A percentile compares a stretch with the other conserved stretches of the same genome.
Evolutionary conservation across 2,329 filamentous ascomycete species (phyloP).

Genomic region (Venturia effusa): DNA sequence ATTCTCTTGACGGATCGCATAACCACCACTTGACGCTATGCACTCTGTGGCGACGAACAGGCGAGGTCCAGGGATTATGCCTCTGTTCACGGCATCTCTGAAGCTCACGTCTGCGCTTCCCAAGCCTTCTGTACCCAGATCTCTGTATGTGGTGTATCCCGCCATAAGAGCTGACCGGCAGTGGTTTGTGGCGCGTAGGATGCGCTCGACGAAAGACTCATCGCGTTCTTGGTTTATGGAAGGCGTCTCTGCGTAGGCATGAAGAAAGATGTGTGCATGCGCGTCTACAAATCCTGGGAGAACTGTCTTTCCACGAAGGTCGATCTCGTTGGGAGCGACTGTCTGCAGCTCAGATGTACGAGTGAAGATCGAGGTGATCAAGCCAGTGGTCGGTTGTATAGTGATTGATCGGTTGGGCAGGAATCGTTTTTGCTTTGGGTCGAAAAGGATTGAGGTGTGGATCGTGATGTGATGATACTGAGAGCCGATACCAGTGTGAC

Average conservation of each 20-base stretch:
- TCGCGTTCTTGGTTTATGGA: slow-evolving; percentile 43
- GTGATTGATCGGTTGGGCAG: slow-evolving; percentile 32
- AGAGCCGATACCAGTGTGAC: background rate
- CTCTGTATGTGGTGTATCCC: slow-evolving; percentile 41
- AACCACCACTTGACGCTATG: slow-evolving; percentile 40
- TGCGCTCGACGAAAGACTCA: slow-evolving; percentile 46
- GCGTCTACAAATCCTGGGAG: slow-evolving; percentile 48
- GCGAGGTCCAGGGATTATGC: slow-evolving; percentile 42
- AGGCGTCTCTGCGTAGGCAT: slow-evolving; percentile 29
- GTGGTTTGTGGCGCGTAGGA: slow-evolving; percentile 44
- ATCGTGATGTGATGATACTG: slow-evolving; percentile 16
- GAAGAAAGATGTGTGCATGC: slow-evolving; percentile 46
- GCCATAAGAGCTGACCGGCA: slow-evolving; percentile 42
- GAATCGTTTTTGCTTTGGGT: slow-evolving; percentile 33
- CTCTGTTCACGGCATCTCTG: slow-evolving; percentile 44
- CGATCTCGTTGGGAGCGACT: slow-evolving; percentile 45
- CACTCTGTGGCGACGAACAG: slow-evolving; percentile 45
- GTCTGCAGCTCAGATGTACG: slow-evolving; percentile 40
- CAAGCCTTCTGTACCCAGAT: slow-evolving; percentile 34
- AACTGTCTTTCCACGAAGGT: slow-evolving; percentile 40
- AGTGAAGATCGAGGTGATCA: slow-evolving; percentile 28
- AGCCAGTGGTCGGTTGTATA: slow-evolving; percentile 29
- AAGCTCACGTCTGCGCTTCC: slow-evolving; percentile 40
- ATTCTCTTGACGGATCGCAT: slow-evolving; percentile 40
- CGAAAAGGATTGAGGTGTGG: slow-evolving; percentile 39